These are phyloP conservation scores for Curvularia hawaiiensis DNA, from an alignment of 2,329 filamentous ascomycete species.

Conservation along the genomic window DNA sequence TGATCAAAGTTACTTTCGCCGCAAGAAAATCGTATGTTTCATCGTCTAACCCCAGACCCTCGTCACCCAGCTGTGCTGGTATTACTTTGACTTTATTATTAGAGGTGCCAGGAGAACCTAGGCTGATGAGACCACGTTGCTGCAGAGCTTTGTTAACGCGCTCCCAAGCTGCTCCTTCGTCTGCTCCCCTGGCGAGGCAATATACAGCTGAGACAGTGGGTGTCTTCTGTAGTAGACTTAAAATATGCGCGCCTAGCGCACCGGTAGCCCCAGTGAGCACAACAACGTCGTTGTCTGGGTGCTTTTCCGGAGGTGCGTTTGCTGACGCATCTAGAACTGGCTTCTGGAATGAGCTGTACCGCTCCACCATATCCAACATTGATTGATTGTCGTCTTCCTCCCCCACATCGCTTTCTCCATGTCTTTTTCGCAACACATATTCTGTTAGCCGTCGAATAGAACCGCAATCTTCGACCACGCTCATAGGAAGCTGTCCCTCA, in stretches of 20 bases:
- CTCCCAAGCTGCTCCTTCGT: constrained; percentile 36
- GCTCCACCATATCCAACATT: constrained; percentile 55
- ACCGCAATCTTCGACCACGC: constrained; percentile 65
- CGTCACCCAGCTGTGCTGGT: constrained; percentile 54
- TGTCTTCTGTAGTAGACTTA: constrained; percentile 51
- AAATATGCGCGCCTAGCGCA: constrained; percentile 57
- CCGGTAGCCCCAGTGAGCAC: constrained; percentile 59
- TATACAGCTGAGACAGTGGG: constrained; percentile 54
- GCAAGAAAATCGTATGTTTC: constrained; percentile 51
- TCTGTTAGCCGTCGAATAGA: constrained; percentile 53
- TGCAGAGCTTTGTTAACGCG: constrained; percentile 43
- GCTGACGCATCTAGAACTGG: constrained; percentile 5
- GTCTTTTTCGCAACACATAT: constrained; percentile 48
- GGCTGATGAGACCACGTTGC: constrained; percentile 36
- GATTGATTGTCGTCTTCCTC: constrained; percentile 46
- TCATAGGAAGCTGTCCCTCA: constrained; percentile 56
- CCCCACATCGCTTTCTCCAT: constrained; percentile 40
- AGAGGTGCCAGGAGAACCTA: constrained; percentile 19
- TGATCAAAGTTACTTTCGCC: constrained; percentile 55
- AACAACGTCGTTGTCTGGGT: constrained; percentile 19
- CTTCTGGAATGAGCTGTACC: constrained; percentile 53
- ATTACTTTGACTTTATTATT: constrained; percentile 54
- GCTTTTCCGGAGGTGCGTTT: constrained; percentile 7
- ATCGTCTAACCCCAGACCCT: constrained; percentile 55
- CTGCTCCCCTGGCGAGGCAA: constrained; percentile 60